Evolutionary conservation across 2,329 filamentous ascomycete genomes (phyloP).

Genomic region (Xylaria multiplex): DNA sequence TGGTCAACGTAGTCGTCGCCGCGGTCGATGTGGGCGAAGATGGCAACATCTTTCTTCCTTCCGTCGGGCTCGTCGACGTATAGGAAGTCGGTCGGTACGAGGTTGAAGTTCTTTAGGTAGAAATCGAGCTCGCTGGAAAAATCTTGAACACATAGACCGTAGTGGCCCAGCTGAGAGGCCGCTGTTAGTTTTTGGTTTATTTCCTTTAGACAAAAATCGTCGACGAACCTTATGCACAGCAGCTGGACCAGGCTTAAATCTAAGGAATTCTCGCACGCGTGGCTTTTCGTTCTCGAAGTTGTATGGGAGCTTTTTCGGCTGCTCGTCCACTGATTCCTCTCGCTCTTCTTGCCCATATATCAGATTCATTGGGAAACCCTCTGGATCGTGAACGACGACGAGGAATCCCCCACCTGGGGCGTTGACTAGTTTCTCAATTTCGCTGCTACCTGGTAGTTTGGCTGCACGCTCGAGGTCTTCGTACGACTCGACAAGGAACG

Average conservation of each 20-base stretch:
- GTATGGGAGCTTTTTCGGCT: conserved; percentile 28
- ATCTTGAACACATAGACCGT: conserved; percentile 34
- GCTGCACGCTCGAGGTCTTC: conserved; percentile 34
- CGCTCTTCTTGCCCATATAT: conserved; percentile 31
- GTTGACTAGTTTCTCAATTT: conserved; percentile 27
- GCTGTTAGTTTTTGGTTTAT: conserved; percentile 8
- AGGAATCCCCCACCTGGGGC: conserved; percentile 29
- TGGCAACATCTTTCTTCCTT: conserved; percentile 30
- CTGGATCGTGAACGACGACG: conserved; percentile 28
- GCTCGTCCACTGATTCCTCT: conserved; percentile 24
- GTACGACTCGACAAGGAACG: conserved; percentile 33
- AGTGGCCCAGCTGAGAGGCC: conserved; percentile 29
- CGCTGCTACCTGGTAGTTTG: conserved; percentile 26
- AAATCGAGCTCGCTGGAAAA: conserved; percentile 30
- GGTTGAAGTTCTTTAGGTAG: conserved; percentile 35
- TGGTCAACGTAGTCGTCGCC: conserved; percentile 35
- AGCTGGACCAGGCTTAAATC: conserved; percentile 33
- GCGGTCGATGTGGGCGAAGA: conserved; percentile 36
- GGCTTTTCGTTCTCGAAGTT: conserved; percentile 38
- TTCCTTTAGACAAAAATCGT: background rate
- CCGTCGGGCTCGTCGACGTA: conserved; percentile 31
- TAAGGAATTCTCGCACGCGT: conserved; percentile 32
- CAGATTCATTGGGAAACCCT: conserved; percentile 32
- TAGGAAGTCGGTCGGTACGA: conserved; percentile 35
- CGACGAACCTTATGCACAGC: conserved; percentile 35